Conservation (phyloP, 768 basidiomycete species). For the Boletus sp. region DNA sequence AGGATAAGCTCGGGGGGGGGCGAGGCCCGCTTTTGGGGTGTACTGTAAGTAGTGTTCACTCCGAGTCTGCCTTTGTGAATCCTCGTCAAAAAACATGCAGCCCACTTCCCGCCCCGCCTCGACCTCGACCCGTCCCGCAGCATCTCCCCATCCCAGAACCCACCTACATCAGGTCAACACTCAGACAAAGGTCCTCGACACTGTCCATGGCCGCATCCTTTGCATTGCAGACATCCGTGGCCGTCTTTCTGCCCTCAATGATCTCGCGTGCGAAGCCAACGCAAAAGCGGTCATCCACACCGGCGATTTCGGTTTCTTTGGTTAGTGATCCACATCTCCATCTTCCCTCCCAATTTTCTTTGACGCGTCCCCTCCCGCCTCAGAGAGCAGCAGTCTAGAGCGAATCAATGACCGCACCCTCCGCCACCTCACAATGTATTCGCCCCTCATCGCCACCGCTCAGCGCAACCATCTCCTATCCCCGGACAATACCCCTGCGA, state of each 20-base stretch:
- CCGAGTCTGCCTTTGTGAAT: conserved; percentile 18
- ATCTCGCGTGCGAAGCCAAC: conserved; percentile 82
- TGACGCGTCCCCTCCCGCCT: conserved; percentile 17
- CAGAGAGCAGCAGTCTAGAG: conserved; percentile 77
- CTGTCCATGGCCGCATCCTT: conserved; percentile 79
- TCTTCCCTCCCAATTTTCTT: neutral
- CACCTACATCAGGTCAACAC: conserved; percentile 57
- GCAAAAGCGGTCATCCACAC: conserved; percentile 95
- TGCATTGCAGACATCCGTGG: conserved; percentile 95
- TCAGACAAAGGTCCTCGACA: conserved; percentile 76
- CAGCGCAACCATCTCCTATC: conserved; percentile 77
- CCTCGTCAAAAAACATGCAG: conserved; percentile 44
- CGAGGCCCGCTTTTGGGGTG: neutral
- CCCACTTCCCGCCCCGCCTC: conserved; percentile 55
- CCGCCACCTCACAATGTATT: conserved; percentile 94
- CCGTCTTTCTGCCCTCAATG: conserved; percentile 82
- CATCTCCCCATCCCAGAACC: conserved; percentile 51
- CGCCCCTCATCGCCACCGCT: conserved; percentile 82
- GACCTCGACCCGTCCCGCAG: conserved; percentile 54
- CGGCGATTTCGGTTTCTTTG: conserved; percentile 99
- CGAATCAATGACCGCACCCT: conserved; percentile 95
- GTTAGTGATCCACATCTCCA: conserved; percentile 37
- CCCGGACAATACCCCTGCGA: conserved; percentile 61
- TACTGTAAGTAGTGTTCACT: neutral
- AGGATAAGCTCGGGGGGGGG: neutral